These are phyloP conservation scores for Zopfia rhizophila DNA, from an alignment of 2,329 filamentous ascomycete species.

Conservation along the genomic window DNA sequence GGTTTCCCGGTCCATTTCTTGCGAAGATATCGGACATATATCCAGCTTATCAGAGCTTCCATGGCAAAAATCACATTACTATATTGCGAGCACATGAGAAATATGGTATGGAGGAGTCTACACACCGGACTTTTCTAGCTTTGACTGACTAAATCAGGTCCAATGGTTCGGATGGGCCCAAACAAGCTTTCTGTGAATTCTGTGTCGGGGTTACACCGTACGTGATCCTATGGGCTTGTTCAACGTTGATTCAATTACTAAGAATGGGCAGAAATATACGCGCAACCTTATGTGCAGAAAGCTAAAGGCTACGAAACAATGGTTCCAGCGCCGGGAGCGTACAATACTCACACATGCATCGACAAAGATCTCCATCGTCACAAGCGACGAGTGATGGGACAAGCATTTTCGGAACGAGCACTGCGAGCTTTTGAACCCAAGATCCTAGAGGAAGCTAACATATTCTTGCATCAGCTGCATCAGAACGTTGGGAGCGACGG, in stretches of 20 bases:
- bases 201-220: conserved; percentile 57
- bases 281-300: too few relatives aligned
- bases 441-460: conserved; percentile 46
- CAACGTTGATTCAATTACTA: too few relatives aligned
- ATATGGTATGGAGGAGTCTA: conserved; percentile 62
- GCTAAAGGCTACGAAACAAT: too few relatives aligned
- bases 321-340: too few relatives aligned
- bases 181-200: conserved; percentile 80
- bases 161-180: conserved; percentile 74
- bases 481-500: not conserved
- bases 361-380: conserved; percentile 49
- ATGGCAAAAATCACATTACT: conserved; percentile 76
- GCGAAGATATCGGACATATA: conserved; percentile 27
- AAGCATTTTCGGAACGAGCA: conserved; percentile 51
- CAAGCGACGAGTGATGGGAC: conserved; percentile 51
- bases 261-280: too few relatives aligned
- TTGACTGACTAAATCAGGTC: conserved; percentile 13
- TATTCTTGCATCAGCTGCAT: conserved; percentile 28
- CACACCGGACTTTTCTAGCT: not conserved
- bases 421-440: conserved; percentile 52
- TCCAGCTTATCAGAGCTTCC: conserved; percentile 71
- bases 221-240: conserved; percentile 45
- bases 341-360: conserved; percentile 46
- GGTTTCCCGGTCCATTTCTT: conserved; percentile 46
- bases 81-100: conserved; percentile 67